Evolutionary conservation across 2,329 filamentous ascomycete species (phyloP), one percentile per base, ranked within the genome.

Genomic region (Aspergillus novofumigatus): DNA sequence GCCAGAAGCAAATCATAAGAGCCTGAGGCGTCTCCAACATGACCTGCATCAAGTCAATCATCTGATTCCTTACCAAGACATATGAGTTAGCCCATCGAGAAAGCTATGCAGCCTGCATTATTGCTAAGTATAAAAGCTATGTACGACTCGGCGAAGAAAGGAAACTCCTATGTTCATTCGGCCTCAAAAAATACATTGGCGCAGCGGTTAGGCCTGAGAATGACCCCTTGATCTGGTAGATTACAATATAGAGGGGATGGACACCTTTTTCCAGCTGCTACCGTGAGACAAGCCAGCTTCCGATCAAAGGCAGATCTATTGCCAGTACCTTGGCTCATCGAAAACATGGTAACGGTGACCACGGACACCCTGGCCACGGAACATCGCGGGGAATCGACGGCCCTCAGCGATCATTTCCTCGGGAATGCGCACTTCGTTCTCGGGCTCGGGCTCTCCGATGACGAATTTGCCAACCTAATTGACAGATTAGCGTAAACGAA

Each of bases 331-430:
- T 51, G 92, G 92, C 77, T 95, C 91, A 65, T 96, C 83, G 75
- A 99, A 97, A 29, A 97, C 94, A 74, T 99, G 94, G 75, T 97
- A 99, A 59, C 82, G 78, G 76, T 99, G 94, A 4, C 91, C 94
- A 58, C 94, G 82, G 4, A 96, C 91, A 49, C 94, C 94, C 62
- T 92, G 76, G 0, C 92, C 93, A 63, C 84, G 86, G 78, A 99
- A 97, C 73, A 94, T 71, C 14, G 82, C 82, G 1, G 94, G 94
- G 81, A 97, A 99, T 58, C 89, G 83, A 78, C 87, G 85, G 14
- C 90, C 92, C 59, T 84, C 81, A 0, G 90, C 87, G 2, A 97
- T 85, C 59, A 92, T 82, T 0, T 83, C 78, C 75, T 97, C 94
- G 2, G 82, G 74, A 5, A 92, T 79, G 56, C 89, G 81, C 62